phyloP scores from a whole-genome alignment of 169 alveolate genomes.

The Eimeria tenella region DNA sequence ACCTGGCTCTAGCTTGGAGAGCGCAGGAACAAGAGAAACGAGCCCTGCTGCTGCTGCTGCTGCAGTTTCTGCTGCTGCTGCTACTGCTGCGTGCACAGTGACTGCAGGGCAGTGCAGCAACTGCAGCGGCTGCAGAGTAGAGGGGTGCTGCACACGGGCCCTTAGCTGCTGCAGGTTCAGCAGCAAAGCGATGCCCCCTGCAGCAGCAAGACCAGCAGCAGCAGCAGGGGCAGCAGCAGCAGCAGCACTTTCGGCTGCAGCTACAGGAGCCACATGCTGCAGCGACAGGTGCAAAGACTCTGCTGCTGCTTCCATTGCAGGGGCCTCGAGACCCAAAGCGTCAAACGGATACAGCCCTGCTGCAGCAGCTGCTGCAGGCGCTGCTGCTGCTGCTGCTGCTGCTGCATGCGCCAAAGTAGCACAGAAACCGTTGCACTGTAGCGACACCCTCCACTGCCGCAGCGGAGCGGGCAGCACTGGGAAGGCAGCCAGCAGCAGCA shows the following conservation, averaged over 20 bases:
- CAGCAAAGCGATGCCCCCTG: slow-evolving; percentile 44
- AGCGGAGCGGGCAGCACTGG: slow-evolving; percentile 31
- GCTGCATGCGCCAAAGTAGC: slow-evolving; percentile 46
- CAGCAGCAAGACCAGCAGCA: slow-evolving; percentile 39
- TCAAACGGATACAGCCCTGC: slow-evolving; percentile 32
- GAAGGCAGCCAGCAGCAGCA: slow-evolving; percentile 57
- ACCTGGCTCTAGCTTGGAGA: slow-evolving; percentile 6
- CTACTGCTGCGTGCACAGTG: slow-evolving; percentile 37
- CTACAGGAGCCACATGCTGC: slow-evolving; percentile 13
- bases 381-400: slow-evolving; percentile 33
- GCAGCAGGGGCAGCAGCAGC: slow-evolving; percentile 27
- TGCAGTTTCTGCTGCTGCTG: slow-evolving; percentile 13
- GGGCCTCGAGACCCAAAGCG: slow-evolving; percentile 50
- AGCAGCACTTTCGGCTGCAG: not conserved
- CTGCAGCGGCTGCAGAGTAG: slow-evolving; percentile 47
- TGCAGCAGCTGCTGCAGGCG: slow-evolving; percentile 28
- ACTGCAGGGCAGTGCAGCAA: slow-evolving; percentile 40
- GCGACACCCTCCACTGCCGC: slow-evolving; percentile 41
- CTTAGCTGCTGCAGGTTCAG: slow-evolving; percentile 21
- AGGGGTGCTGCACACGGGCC: slow-evolving; percentile 61
- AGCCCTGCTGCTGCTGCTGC: slow-evolving; percentile 46
- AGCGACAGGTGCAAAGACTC: slow-evolving; percentile 27
- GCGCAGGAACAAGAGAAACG: slow-evolving; percentile 31
- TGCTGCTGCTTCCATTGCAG: slow-evolving; percentile 59
- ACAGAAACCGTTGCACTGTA: slow-evolving; percentile 61